These are phyloP conservation scores for Earliella scabrosa DNA, from an alignment of 1,284 basidiomycete species.

Conservation along the genomic window DNA sequence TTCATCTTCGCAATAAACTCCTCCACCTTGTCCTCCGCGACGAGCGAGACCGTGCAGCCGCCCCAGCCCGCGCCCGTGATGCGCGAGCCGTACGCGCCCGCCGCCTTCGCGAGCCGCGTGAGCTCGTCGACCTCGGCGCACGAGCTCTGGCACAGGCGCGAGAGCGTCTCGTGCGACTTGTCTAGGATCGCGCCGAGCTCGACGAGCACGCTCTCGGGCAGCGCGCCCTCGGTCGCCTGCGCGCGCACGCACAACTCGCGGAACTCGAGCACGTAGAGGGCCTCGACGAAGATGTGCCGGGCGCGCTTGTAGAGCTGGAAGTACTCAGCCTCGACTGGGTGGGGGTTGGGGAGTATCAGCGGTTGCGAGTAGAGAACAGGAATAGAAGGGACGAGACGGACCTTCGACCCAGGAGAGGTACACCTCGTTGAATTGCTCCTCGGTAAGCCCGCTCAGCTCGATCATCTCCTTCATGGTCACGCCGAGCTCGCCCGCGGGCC, in stretches of 20 bases:
- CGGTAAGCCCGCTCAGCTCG: conserved; percentile 59
- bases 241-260: conserved; percentile 62
- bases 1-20: conserved; percentile 71
- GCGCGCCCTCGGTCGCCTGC: conserved; percentile 22
- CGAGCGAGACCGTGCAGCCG: conserved; percentile 85
- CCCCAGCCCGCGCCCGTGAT: conserved; percentile 91
- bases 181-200: conserved; percentile 79
- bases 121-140: conserved; percentile 79
- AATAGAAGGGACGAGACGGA: conserved; percentile 35
- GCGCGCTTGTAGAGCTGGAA: conserved; percentile 84
- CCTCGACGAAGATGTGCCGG: conserved; percentile 78
- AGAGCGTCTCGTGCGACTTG: conserved; percentile 74
- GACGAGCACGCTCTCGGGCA: conserved; percentile 37
- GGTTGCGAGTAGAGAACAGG: background rate
- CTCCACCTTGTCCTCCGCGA: conserved; percentile 68
- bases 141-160: conserved; percentile 76
- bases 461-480: conserved; percentile 78
- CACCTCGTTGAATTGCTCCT: conserved; percentile 61
- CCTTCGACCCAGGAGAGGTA: conserved; percentile 82
- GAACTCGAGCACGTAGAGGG: conserved; percentile 80
- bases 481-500: conserved; percentile 49
- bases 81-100: conserved; percentile 80
- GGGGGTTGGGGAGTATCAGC: background rate
- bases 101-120: conserved; percentile 57
- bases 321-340: conserved; percentile 71